Conservation (phyloP, 2,329 filamentous ascomycete species). For the Colletotrichum abscissum region DNA sequence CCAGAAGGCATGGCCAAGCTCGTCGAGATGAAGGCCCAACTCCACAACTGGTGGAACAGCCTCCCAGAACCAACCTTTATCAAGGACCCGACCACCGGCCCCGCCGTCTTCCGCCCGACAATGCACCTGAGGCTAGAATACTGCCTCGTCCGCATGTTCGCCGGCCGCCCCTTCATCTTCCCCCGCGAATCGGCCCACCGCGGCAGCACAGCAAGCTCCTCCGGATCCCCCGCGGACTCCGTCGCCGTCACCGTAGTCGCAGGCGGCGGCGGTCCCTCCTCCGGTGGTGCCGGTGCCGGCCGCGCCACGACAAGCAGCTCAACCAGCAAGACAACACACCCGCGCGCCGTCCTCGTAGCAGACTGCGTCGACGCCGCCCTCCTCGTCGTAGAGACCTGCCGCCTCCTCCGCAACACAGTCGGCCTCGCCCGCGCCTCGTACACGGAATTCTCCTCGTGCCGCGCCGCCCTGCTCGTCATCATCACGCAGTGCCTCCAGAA, state of each 20-base stretch:
- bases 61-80: conserved; percentile 46
- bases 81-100: conserved; percentile 52
- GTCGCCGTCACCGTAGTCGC: conserved; percentile 17
- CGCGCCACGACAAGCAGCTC: conserved; percentile 30
- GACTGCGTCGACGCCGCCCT: conserved; percentile 65
- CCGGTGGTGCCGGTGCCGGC: background rate
- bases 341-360: conserved; percentile 54
- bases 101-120: conserved; percentile 57
- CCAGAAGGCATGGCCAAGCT: conserved; percentile 47
- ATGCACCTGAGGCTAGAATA: conserved; percentile 64
- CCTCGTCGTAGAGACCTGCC: conserved; percentile 61
- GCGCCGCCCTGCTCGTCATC: conserved; percentile 62
- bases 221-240: conserved; percentile 42
- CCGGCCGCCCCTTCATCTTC: conserved; percentile 65
- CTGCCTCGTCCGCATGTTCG: conserved; percentile 63
- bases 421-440: conserved; percentile 66
- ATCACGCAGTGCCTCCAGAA: conserved; percentile 52
- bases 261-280: too few relatives aligned
- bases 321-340: conserved; percentile 40
- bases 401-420: conserved; percentile 59
- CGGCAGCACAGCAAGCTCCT: conserved; percentile 43
- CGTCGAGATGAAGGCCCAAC: conserved; percentile 49
- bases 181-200: conserved; percentile 42
- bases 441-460: conserved; percentile 66
- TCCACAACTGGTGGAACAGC: conserved; percentile 52